phyloP scores from a whole-genome alignment of 2,329 filamentous ascomycete genomes.

The Canariomyces notabilis region DNA sequence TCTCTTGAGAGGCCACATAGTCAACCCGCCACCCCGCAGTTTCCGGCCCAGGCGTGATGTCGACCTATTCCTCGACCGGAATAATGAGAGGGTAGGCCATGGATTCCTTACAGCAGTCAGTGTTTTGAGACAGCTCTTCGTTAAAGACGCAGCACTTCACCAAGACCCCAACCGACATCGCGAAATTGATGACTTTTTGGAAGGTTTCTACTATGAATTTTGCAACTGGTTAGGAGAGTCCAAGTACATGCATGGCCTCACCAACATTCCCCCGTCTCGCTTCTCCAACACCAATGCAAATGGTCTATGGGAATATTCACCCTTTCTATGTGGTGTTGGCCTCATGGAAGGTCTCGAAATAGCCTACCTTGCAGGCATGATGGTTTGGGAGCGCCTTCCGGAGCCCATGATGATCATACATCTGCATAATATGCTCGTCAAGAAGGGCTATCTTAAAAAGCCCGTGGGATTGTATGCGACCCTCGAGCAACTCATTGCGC shows the following conservation, averaged over 20 bases:
- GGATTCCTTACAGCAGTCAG: constrained; percentile 31
- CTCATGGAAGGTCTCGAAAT: constrained; percentile 41
- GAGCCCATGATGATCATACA: constrained; percentile 40
- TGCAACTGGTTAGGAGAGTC: constrained; percentile 35
- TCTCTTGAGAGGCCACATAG: constrained; percentile 31
- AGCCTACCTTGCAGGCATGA: constrained; percentile 31
- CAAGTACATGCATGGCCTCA: constrained; percentile 32
- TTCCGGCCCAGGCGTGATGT: constrained; percentile 39
- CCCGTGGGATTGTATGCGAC: constrained; percentile 31
- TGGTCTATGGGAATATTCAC: constrained; percentile 45
- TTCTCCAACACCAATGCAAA: constrained; percentile 39
- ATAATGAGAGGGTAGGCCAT: constrained; percentile 25
- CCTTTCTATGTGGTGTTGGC: constrained; percentile 43
- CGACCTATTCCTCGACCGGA: constrained; percentile 39
- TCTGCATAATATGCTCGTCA: constrained; percentile 44
- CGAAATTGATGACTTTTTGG: constrained; percentile 28
- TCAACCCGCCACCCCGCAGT: constrained; percentile 30
- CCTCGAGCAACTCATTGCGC: constrained; percentile 26
- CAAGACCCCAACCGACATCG: constrained; percentile 7
- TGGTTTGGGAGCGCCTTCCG: constrained; percentile 34
- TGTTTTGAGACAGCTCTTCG: constrained; percentile 27
- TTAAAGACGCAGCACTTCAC: no score
- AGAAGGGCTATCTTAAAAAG: constrained; percentile 35
- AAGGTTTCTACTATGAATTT: constrained; percentile 29
- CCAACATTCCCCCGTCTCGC: constrained; percentile 36